Evolutionary conservation across 495 filamentous ascomycete species (phyloP), one percentile per base, ranked within the genome.

Genomic region (Aspergillus avenaceus): DNA sequence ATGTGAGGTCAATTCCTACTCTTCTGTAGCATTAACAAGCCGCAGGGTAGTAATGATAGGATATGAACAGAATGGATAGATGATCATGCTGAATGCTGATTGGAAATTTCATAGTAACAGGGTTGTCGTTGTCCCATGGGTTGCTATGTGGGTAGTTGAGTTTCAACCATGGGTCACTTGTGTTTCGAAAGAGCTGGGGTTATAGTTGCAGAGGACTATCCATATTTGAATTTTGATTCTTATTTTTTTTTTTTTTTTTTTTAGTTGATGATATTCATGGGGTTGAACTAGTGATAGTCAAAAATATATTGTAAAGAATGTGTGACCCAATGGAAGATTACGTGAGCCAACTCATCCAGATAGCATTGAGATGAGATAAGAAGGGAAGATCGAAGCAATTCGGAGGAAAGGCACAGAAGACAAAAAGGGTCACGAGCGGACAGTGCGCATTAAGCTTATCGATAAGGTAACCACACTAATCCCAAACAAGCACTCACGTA

Each of bases 381-480:
- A 13, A 41, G 16, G n/a, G n/a, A n/a, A n/a, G n/a, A n/a, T n/a
- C n/a, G n/a, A n/a, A n/a, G n/a, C n/a, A n/a, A n/a, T n/a, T n/a
- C n/a, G 21, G 18, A 51, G 24, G 38, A 52, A 8, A 36, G 11
- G 6, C 29, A 31, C 18, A 8, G 31, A 34, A 21, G 37, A 18
- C 28, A n/a, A n/a, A 36, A 27, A 5, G 6, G 48, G 52, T 31
- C 46, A 47, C 12, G 46, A 21, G 21, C n/a, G 38, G 32, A 40
- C 47, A 22, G 48, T 53, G 28, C 38, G 42, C 49, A 65, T 64
- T 72, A 72, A 74, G 69, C 71, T 74, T 74, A 74, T 74, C 71
- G 71, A 74, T 74, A 74, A 70, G 59, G 8, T 24, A 16, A 24
- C 49, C 50, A n/a, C 63, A 47, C 70, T 73, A 70, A 57, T 46